Percentiles rank a stretch among this genome's conserved stretches.
Evolutionary conservation across 345 rosid species (phyloP).

Genomic region (Gossypium thurberi): DNA sequence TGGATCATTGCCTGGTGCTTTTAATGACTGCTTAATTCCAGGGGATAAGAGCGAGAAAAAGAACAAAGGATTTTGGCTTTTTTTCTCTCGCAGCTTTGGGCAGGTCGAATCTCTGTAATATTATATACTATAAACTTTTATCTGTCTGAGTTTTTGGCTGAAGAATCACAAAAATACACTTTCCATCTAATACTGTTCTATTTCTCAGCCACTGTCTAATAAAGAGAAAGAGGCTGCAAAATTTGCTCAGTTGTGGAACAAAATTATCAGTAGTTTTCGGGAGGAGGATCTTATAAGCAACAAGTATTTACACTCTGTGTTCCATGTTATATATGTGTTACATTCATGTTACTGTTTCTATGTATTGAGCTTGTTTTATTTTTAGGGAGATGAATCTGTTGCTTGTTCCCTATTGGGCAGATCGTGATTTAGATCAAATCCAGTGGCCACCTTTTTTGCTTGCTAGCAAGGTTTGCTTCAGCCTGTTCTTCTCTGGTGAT

Average conservation of each 20-base stretch:
- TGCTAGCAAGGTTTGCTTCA: slow-evolving; percentile 81
- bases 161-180: not conserved
- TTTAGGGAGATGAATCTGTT: slow-evolving; percentile 92
- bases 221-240: slow-evolving; percentile 81
- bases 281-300: slow-evolving; percentile 92
- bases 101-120: slow-evolving; percentile 32
- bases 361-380: slow-evolving; percentile 15
- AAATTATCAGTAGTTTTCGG: slow-evolving; percentile 86
- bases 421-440: slow-evolving; percentile 73
- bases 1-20: slow-evolving; percentile 80
- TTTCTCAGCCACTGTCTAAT: slow-evolving; percentile 46
- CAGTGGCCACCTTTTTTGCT: slow-evolving; percentile 99
- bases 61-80: slow-evolving; percentile 70
- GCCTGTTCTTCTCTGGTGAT: slow-evolving; percentile 1
- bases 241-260: slow-evolving; percentile 99
- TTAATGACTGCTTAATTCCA: slow-evolving; percentile 78
- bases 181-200: not conserved
- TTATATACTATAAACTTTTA: not conserved
- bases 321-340: not conserved
- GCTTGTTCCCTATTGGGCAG: slow-evolving; percentile 99
- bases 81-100: slow-evolving; percentile 48
- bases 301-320: slow-evolving; percentile 35
- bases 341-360: not conserved
- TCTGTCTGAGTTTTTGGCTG: not conserved
- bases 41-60: slow-evolving; percentile 49